Percentiles rank a stretch among this genome's conserved stretches.
These are phyloP conservation scores for Spiromastix sp. DNA, from an alignment of 2,329 filamentous ascomycete genomes.

Conservation along the genomic window DNA sequence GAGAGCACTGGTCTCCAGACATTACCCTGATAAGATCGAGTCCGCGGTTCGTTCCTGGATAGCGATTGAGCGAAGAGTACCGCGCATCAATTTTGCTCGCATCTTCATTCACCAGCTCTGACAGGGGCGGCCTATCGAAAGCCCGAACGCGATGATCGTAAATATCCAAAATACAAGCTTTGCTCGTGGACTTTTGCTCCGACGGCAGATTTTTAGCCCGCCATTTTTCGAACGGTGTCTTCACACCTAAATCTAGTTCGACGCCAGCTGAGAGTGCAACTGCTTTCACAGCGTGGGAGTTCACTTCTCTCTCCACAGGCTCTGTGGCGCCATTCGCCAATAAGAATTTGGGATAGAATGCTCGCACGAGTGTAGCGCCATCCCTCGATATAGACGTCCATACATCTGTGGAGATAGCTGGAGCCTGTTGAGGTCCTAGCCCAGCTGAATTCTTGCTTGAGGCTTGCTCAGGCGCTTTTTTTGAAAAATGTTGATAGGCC, in stretches of 20 bases:
- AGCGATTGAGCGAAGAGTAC: conserved; percentile 25
- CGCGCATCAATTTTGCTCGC: conserved; percentile 17
- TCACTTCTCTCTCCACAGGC: conserved; percentile 35
- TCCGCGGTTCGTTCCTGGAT: conserved; percentile 30
- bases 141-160: conserved; percentile 31
- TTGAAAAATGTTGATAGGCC: conserved; percentile 19
- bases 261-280: conserved; percentile 41
- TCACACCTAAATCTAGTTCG: conserved; percentile 61
- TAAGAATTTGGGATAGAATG: conserved; percentile 50
- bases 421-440: conserved; percentile 12
- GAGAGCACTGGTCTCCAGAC: conserved; percentile 61
- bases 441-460: conserved; percentile 4
- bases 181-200: not conserved
- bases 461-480: conserved; percentile 4
- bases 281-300: conserved; percentile 55
- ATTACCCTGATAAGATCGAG: conserved; percentile 57
- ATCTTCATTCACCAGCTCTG: conserved; percentile 19
- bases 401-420: conserved; percentile 27
- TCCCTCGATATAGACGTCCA: conserved; percentile 42
- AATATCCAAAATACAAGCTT: conserved; percentile 24
- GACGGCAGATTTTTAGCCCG: conserved; percentile 23
- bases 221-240: conserved; percentile 49
- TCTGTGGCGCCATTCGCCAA: conserved; percentile 21
- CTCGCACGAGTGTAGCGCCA: conserved; percentile 56
- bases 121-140: conserved; percentile 29